These are phyloP conservation scores for Leishmania guyanensis DNA, from an alignment of 208 protist species.

Conservation along the genomic window DNA sequence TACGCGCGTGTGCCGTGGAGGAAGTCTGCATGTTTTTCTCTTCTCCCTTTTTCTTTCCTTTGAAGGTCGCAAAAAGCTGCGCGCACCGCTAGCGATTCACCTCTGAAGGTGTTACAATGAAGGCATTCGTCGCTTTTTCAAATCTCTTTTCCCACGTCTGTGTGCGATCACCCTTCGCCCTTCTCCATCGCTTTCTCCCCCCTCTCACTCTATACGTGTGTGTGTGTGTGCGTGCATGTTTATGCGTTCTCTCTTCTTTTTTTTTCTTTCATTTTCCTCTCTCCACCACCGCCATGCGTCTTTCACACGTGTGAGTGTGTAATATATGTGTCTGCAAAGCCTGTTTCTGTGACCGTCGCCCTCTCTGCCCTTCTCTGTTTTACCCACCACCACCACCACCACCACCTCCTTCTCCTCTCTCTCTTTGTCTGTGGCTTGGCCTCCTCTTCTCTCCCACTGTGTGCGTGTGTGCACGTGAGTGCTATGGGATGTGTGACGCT, in stretches of 20 bases:
- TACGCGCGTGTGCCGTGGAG: not conserved
- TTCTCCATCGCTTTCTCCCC: not conserved
- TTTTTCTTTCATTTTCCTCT: not conserved
- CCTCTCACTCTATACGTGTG: not conserved
- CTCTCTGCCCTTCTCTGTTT: not conserved
- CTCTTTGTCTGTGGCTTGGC: not conserved
- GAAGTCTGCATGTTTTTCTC: not conserved
- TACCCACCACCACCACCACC: too few species aligned
- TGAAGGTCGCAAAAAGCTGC: not conserved
- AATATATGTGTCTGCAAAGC: not conserved
- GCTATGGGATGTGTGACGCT: not conserved
- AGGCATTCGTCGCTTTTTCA: not conserved
- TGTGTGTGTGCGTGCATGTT: not conserved
- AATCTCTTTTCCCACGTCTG: not conserved
- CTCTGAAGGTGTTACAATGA: not conserved
- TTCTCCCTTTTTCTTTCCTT: not conserved
- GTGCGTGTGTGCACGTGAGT: not conserved
- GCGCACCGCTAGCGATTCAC: not conserved
- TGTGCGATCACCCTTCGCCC: not conserved
- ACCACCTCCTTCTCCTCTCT: not conserved
- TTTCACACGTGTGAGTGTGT: not conserved
- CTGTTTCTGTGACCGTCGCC: not conserved
- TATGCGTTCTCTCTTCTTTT: not conserved
- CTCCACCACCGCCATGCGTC: not conserved
- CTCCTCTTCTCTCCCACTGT: not conserved